phyloP scores from a whole-genome alignment of 208 protist genomes.

The Trypanosoma rangeli region DNA sequence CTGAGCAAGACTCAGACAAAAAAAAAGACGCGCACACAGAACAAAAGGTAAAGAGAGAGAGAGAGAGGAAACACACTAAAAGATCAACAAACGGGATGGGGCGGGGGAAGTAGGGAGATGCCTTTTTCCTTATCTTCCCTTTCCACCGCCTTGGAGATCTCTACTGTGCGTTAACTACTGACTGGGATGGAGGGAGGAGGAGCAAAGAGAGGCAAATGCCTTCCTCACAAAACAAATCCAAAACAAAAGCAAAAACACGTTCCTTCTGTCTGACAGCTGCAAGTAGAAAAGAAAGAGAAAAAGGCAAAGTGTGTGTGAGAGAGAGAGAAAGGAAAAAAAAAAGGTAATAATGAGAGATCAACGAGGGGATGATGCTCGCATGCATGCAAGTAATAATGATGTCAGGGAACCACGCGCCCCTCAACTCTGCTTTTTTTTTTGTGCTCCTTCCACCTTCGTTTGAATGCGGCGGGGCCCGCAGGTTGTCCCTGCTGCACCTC shows the following conservation, averaged over 20 bases:
- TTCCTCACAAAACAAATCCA: background rate
- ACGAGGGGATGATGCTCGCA: background rate
- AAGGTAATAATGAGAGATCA: background rate
- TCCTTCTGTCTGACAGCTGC: too few relatives aligned
- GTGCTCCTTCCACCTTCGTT: too few relatives aligned
- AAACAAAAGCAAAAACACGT: too few relatives aligned
- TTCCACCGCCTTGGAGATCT: background rate
- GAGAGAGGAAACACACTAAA: background rate
- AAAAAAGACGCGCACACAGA: background rate
- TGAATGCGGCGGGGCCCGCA: background rate
- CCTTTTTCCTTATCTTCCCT: background rate
- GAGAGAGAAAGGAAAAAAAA: conserved; percentile 11
- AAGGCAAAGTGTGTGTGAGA: background rate
- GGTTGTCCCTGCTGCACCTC: background rate
- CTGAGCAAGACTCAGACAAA: conserved; percentile 3
- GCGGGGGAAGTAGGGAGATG: too few relatives aligned
- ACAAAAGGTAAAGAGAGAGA: conserved; percentile 3
- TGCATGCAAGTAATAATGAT: background rate
- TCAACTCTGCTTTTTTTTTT: conserved; percentile 1
- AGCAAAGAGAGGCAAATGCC: background rate
- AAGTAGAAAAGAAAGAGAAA: too few relatives aligned
- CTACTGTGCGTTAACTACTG: background rate
- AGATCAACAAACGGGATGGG: too few relatives aligned
- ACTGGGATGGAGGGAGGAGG: background rate
- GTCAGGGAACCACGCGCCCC: background rate